Conservation (phyloP, 257 asterid genomes). For the Avicennia marina region DNA sequence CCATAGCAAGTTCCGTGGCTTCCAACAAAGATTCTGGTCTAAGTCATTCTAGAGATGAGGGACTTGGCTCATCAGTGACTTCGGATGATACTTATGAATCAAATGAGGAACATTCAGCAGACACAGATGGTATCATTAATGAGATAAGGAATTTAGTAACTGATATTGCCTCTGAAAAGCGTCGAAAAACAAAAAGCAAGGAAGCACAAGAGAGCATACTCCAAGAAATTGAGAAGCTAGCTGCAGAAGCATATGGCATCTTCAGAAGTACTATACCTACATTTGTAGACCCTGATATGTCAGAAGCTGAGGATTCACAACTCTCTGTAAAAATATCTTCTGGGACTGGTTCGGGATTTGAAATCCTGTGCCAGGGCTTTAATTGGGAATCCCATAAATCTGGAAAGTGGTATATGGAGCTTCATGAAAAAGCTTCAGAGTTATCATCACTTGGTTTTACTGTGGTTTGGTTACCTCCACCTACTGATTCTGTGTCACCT, state of each 20-base stretch:
- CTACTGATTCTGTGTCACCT: constrained; percentile 93
- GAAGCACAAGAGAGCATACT: constrained; percentile 80
- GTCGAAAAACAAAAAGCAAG: constrained; percentile 47
- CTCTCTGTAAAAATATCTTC: constrained; percentile 51
- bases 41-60: constrained; percentile 26
- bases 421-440: constrained; percentile 61
- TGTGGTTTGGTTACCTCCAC: constrained; percentile 96
- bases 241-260: constrained; percentile 95
- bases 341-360: constrained; percentile 90
- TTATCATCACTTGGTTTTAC: constrained; percentile 82
- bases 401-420: constrained; percentile 85
- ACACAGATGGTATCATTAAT: constrained; percentile 64
- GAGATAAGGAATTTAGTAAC: constrained; percentile 70
- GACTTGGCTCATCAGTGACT: constrained; percentile 21
- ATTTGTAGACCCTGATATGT: constrained; percentile 30
- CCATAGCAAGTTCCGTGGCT: constrained; percentile 38
- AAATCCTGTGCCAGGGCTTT: constrained; percentile 89
- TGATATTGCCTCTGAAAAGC: constrained; percentile 68
- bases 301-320: constrained; percentile 35
- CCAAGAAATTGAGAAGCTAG: constrained; percentile 97
- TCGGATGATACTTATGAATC: constrained; percentile 30
- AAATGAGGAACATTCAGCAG: constrained; percentile 34
- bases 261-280: constrained; percentile 67
- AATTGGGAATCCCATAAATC: constrained; percentile 98
- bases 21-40: constrained; percentile 20